phyloP scores from a whole-genome alignment of 1,284 basidiomycete species.

The Microbotryum violaceum region DNA sequence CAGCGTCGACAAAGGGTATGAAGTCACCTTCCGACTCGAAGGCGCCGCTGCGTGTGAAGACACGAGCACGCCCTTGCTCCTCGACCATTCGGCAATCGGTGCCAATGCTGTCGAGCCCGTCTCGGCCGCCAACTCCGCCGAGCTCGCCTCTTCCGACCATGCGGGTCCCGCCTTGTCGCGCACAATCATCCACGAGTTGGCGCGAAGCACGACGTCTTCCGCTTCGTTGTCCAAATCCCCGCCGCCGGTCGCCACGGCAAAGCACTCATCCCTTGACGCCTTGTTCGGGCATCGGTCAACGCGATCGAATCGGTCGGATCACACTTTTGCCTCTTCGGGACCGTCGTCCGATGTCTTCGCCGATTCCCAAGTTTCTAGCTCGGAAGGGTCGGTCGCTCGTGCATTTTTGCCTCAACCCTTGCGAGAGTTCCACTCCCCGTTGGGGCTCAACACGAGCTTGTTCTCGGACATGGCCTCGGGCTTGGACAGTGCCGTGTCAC shows the following conservation, averaged over 20 bases:
- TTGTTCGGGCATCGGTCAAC: not conserved
- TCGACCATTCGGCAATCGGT: conserved; percentile 31
- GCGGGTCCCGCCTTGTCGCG: not conserved
- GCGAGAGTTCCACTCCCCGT: conserved; percentile 3
- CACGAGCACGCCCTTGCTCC: conserved; percentile 40
- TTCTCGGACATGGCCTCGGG: not conserved
- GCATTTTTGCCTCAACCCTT: not conserved
- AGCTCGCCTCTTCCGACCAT: not conserved
- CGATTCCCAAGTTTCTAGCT: not conserved
- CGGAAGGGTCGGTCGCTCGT: conserved; percentile 1
- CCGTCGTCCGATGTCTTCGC: not conserved
- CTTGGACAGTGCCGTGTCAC: conserved; percentile 27
- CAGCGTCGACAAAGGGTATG: conserved; percentile 42
- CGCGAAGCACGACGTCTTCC: not conserved
- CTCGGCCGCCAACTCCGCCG: not conserved
- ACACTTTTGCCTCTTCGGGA: conserved; percentile 1
- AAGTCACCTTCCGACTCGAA: conserved; percentile 45
- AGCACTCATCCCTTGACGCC: no score
- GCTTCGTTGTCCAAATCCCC: no score
- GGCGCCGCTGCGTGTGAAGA: conserved; percentile 43
- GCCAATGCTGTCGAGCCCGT: conserved; percentile 10
- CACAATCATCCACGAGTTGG: conserved; percentile 9
- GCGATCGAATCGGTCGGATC: not conserved
- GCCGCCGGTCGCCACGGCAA: no score
- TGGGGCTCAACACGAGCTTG: not conserved